Evolutionary conservation across 345 rosid genomes (phyloP).

Genomic region (Gossypium turneri): DNA sequence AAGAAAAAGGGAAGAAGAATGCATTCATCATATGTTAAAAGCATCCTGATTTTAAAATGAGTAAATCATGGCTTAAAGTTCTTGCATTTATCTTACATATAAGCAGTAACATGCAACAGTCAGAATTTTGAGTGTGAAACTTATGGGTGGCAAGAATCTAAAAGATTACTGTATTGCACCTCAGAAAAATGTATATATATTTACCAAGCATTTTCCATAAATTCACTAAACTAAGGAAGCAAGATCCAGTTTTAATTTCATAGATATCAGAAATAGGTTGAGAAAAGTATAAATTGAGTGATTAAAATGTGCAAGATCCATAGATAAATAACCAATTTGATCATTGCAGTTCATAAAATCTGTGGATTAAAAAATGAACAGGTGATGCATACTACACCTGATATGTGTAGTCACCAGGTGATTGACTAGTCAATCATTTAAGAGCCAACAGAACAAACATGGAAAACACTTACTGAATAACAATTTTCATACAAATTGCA

Average conservation of each 20-base stretch:
- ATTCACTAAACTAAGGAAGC: neutral
- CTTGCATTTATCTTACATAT: neutral
- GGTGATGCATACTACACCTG: neutral
- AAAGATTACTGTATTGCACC: neutral
- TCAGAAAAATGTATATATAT: neutral
- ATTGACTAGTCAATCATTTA: neutral
- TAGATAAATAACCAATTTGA: neutral
- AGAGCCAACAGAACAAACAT: neutral
- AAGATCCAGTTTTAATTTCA: neutral
- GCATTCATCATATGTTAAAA: neutral
- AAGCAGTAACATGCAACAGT: neutral
- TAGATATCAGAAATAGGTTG: neutral
- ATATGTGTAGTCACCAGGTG: neutral
- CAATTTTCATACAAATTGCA: constrained; percentile 6
- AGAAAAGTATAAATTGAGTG: neutral
- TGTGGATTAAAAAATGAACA: neutral
- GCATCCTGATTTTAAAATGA: neutral
- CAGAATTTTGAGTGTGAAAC: neutral
- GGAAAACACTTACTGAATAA: neutral
- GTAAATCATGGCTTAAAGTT: neutral
- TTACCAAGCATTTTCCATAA: neutral
- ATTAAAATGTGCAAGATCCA: neutral
- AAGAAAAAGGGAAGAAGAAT: too few species aligned
- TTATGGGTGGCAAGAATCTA: neutral
- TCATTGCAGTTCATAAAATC: neutral